Conservation (phyloP, 2,329 filamentous ascomycete species). For the Ilyonectria robusta region DNA sequence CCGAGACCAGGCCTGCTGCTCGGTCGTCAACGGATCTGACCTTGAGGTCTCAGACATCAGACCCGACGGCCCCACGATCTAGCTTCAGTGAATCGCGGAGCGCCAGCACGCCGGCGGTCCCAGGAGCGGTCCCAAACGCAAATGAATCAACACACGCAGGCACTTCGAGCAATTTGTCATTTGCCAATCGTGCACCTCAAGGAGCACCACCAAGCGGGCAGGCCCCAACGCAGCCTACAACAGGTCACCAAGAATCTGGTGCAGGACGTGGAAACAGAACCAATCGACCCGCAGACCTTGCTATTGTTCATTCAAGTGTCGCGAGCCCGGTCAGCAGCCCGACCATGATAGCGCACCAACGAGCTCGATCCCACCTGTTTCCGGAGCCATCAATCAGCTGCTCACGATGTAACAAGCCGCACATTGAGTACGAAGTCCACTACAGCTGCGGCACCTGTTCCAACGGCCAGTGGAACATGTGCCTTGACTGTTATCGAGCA, state of each 20-base stretch:
- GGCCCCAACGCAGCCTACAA: slow-evolving; percentile 21
- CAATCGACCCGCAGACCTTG: slow-evolving; percentile 57
- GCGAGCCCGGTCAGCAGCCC: slow-evolving; percentile 52
- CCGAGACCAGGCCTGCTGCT: slow-evolving; percentile 65
- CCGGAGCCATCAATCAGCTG: slow-evolving; percentile 82
- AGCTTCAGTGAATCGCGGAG: slow-evolving; percentile 60
- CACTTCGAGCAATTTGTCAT: slow-evolving; percentile 50
- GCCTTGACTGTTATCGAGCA: slow-evolving; percentile 82
- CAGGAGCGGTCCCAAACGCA: slow-evolving; percentile 42
- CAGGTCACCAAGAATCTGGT: slow-evolving; percentile 40
- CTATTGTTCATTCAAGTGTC: slow-evolving; percentile 53
- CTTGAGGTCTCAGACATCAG: slow-evolving; percentile 58
- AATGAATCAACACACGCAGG: slow-evolving; percentile 37
- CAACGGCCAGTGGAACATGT: slow-evolving; percentile 82
- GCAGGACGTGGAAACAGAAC: slow-evolving; percentile 42
- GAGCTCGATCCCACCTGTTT: slow-evolving; percentile 66
- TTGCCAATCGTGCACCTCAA: slow-evolving; percentile 54
- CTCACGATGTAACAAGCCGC: slow-evolving; percentile 75
- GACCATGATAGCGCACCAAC: slow-evolving; percentile 54
- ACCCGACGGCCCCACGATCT: slow-evolving; percentile 55
- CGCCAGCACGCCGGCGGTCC: slow-evolving; percentile 54
- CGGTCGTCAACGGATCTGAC: slow-evolving; percentile 77
- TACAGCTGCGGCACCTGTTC: slow-evolving; percentile 84
- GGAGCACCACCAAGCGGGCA: slow-evolving; percentile 37
- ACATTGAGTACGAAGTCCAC: slow-evolving; percentile 89